Evolutionary conservation across 192 early-diverging fungal genomes (phyloP), one percentile per base, ranked within the genome.

Genomic region (Kappamyces sp.): DNA sequence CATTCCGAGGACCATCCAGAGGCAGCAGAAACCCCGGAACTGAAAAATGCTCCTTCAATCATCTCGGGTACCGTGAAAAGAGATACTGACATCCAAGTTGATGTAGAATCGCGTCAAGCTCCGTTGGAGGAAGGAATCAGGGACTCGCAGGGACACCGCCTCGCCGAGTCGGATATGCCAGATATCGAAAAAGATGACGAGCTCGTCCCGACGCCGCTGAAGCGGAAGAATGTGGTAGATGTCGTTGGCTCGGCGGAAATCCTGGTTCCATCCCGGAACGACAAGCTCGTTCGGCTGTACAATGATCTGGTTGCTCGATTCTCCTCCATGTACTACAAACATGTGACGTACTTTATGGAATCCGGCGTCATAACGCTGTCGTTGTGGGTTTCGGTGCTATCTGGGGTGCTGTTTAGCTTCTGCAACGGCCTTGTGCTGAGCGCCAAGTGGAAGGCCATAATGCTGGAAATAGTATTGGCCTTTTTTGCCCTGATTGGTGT

Each of bases 281-380:
- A 39, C 36, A 52, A 31, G 40, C 12, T 31, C n/a, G 11, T 9
- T 52, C 4, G 45, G 45, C 3, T 43, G 40, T 5, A 38, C 45
- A 40, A 38, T 55, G 6, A 15, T 5, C 12, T 55, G 45, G 41
- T 55, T 55, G 5, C 8, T 38, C 4, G 45, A 55, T 55, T 55
- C 32, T 33, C 34, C 8, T 39, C 40, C 14, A 2, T 38, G 2
- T 55, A 55, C 45, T 55, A 33, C 6, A 43, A 55, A 55, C 29
- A 39, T 11, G 54, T 55, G 6, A 11, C 54, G 8, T 55, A 55
- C 35, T 43, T 43, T 31, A 40, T 38, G 36, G 54, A 55, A 39
- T 43, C 40, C 32, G 9, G 30, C 4, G 11, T 38, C 9, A 38
- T 55, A 22, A 29, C 45, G 2, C 32, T 55, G 2, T 55, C 34